Percentiles rank a stretch among this genome's conserved stretches.
These are phyloP conservation scores for Moricandia moricandioides DNA, from an alignment of 345 rosid species.

Conservation along the genomic window DNA sequence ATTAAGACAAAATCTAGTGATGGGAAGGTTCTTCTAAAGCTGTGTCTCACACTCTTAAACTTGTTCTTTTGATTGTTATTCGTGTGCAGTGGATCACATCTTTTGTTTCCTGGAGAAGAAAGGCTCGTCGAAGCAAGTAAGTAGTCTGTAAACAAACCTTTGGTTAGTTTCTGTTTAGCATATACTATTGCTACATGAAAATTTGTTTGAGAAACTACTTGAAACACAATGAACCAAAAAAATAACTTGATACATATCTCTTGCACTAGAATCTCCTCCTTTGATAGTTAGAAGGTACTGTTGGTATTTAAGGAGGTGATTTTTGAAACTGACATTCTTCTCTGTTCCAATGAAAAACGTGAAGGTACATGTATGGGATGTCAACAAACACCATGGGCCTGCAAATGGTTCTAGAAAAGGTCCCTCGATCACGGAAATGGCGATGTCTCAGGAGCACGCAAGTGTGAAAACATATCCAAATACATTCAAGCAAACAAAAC, in stretches of 20 bases:
- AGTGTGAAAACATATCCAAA: slow-evolving; percentile 40
- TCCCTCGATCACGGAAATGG: slow-evolving; percentile 61
- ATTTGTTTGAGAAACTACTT: neutral
- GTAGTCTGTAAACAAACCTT: slow-evolving; percentile 28
- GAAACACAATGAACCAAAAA: too few species aligned
- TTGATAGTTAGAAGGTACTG: neutral
- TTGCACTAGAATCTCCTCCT: too few species aligned
- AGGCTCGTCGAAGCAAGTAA: slow-evolving; percentile 85
- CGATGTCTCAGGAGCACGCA: slow-evolving; percentile 79
- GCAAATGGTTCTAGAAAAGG: slow-evolving; percentile 80
- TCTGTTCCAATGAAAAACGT: slow-evolving; percentile 8
- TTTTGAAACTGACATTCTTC: neutral
- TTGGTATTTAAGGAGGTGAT: neutral
- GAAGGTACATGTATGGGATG: slow-evolving; percentile 66
- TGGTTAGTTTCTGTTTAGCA: neutral
- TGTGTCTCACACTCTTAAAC: neutral
- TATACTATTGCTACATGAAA: neutral
- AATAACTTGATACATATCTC: too few species aligned
- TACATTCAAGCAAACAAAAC: slow-evolving; percentile 7
- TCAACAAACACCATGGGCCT: slow-evolving; percentile 66
- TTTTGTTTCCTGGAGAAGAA: slow-evolving; percentile 80
- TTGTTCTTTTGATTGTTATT: neutral
- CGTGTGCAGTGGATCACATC: slow-evolving; percentile 70
- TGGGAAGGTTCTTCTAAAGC: neutral
- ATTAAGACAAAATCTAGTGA: neutral